Percentiles rank a stretch among this genome's conserved stretches.
Evolutionary conservation across 805 yeast species (phyloP).

Genomic region (Suhomyces emberorum): DNA sequence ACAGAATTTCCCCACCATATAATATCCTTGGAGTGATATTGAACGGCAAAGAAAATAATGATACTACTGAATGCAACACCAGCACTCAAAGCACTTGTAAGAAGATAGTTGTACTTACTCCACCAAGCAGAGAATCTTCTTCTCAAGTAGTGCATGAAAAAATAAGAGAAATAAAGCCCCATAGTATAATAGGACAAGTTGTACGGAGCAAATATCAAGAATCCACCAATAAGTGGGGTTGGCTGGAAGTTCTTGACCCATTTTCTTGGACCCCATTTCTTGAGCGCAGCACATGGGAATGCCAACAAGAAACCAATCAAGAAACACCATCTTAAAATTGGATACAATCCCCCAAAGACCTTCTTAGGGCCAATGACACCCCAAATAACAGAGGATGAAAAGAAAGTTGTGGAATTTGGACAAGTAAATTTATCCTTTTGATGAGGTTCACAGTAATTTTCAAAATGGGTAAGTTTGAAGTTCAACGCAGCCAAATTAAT

Average conservation of each 20-base stretch:
- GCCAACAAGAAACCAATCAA: slow-evolving; percentile 32
- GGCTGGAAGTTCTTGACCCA: slow-evolving; percentile 31
- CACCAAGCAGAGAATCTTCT: slow-evolving; percentile 29
- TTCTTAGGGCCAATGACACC: slow-evolving; percentile 46
- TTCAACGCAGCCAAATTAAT: slow-evolving; percentile 25
- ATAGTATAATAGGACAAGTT: slow-evolving; percentile 27
- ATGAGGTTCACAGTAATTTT: slow-evolving; percentile 35
- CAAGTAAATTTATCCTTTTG: slow-evolving; percentile 45
- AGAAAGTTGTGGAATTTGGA: slow-evolving; percentile 33
- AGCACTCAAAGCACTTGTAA: slow-evolving; percentile 26
- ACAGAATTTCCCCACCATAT: slow-evolving; percentile 33
- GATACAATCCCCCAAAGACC: slow-evolving; percentile 30
- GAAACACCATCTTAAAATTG: slow-evolving; percentile 31
- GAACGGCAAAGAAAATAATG: slow-evolving; percentile 36
- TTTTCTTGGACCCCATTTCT: slow-evolving; percentile 15
- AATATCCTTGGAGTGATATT: slow-evolving; percentile 27
- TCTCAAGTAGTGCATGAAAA: slow-evolving; percentile 27
- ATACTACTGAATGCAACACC: slow-evolving; percentile 34
- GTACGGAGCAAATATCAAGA: slow-evolving; percentile 29
- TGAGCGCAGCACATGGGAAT: slow-evolving; percentile 15
- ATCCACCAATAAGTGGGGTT: slow-evolving; percentile 29
- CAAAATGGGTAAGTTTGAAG: slow-evolving; percentile 29
- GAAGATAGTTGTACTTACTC: slow-evolving; percentile 33
- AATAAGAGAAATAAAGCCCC: slow-evolving; percentile 22
- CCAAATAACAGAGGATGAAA: slow-evolving; percentile 59